These are phyloP conservation scores for Lactifluus volemus DNA, from an alignment of 768 basidiomycete genomes.

Conservation along the genomic window DNA sequence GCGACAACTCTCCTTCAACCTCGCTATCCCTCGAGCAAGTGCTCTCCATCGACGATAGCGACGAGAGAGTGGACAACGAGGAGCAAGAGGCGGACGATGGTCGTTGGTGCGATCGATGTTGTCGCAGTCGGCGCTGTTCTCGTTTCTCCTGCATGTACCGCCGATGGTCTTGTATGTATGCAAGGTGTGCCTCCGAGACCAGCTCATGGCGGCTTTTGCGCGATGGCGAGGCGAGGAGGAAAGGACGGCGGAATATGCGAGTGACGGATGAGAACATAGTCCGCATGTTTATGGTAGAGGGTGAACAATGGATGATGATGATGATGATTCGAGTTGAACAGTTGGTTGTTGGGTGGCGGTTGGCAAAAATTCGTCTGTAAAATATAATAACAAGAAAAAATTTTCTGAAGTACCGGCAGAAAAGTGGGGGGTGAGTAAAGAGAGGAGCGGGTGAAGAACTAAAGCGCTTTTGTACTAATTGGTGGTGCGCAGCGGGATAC, in stretches of 20 bases:
- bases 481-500: too few relatives aligned
- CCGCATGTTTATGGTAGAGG: neutral
- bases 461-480: too few relatives aligned
- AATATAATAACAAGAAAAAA: too few relatives aligned
- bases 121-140: too few relatives aligned
- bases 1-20: neutral
- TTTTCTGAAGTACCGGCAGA: too few relatives aligned
- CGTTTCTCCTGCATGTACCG: neutral
- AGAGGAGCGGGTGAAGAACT: too few relatives aligned
- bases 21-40: too few relatives aligned
- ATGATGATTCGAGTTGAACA: too few relatives aligned
- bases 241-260: conserved; percentile 11
- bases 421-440: neutral
- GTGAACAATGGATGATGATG: neutral
- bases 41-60: neutral
- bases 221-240: neutral
- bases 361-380: too few relatives aligned
- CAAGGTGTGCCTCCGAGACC: conserved; percentile 7
- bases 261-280: conserved; percentile 9
- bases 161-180: neutral
- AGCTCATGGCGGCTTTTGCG: conserved; percentile 15
- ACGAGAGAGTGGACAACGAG: neutral
- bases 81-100: neutral
- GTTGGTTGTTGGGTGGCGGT: too few relatives aligned
- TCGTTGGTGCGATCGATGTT: too few relatives aligned